Evolutionary conservation across 805 yeast genomes (phyloP).

Genomic region (Lipomyces yamanashiensis): DNA sequence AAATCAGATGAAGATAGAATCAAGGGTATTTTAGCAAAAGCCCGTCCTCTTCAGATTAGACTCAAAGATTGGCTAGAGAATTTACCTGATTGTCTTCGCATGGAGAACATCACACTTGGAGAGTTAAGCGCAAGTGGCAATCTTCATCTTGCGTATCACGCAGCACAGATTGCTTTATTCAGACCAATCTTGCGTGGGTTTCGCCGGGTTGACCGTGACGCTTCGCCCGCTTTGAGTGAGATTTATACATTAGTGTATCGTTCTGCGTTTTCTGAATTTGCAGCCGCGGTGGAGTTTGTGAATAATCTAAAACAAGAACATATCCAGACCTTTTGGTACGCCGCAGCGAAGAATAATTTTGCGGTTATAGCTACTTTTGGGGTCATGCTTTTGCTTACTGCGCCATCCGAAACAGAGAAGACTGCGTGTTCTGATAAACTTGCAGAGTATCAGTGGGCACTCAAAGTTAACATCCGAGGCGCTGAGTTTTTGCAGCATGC

Average conservation of each 20-base stretch:
- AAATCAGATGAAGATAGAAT: slow-evolving; percentile 26
- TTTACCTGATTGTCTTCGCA: slow-evolving; percentile 43
- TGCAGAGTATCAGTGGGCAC: slow-evolving; percentile 40
- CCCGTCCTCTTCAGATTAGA: slow-evolving; percentile 39
- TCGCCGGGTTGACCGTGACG: slow-evolving; percentile 31
- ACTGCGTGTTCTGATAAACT: slow-evolving; percentile 35
- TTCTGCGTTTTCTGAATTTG: slow-evolving; percentile 39
- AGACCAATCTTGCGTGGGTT: slow-evolving; percentile 38
- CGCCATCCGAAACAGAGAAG: slow-evolving; percentile 33
- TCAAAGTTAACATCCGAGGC: slow-evolving; percentile 39
- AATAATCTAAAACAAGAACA: slow-evolving; percentile 38
- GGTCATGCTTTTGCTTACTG: slow-evolving; percentile 34
- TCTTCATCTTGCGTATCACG: slow-evolving; percentile 39
- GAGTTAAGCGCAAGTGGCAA: slow-evolving; percentile 40
- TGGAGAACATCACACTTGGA: slow-evolving; percentile 38
- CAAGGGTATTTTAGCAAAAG: slow-evolving; percentile 31
- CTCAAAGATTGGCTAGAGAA: slow-evolving; percentile 46
- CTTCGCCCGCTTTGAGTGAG: slow-evolving; percentile 29
- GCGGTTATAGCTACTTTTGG: slow-evolving; percentile 41
- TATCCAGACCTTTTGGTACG: slow-evolving; percentile 42
- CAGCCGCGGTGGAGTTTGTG: slow-evolving; percentile 40
- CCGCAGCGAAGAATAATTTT: slow-evolving; percentile 38
- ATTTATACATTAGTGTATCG: slow-evolving; percentile 36
- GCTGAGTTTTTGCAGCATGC: slow-evolving; percentile 42
- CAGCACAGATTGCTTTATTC: slow-evolving; percentile 40